Conservation (phyloP, 2,329 filamentous ascomycete species). For the Sarocladiaceae sp. region DNA sequence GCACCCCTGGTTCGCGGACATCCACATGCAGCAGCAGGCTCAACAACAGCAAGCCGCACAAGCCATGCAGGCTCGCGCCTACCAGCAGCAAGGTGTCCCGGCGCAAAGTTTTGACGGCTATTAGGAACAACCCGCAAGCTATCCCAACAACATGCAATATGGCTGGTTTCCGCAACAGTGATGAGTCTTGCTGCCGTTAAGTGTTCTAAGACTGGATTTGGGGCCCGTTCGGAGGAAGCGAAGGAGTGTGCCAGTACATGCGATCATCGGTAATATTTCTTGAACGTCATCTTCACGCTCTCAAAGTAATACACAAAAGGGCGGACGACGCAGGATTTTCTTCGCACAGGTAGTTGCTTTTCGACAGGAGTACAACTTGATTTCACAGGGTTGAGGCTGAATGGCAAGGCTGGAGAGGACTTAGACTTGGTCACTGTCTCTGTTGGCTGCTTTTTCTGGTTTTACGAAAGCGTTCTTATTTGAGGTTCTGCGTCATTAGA, state of each 20-base stretch:
- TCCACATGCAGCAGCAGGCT: slow-evolving; percentile 54
- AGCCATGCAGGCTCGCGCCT: slow-evolving; percentile 26
- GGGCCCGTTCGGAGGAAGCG: too few relatives aligned
- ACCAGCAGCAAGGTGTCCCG: slow-evolving; percentile 32
- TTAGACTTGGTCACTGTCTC: slow-evolving; percentile 1
- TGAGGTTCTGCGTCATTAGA: not conserved
- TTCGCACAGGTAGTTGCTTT: too few relatives aligned
- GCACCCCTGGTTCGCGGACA: slow-evolving; percentile 88
- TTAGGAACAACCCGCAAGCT: slow-evolving; percentile 16
- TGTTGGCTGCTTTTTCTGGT: not conserved
- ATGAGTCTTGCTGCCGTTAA: too few relatives aligned
- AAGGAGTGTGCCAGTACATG: too few relatives aligned
- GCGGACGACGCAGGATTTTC: too few relatives aligned
- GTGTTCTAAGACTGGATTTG: too few relatives aligned
- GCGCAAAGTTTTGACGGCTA: slow-evolving; percentile 33
- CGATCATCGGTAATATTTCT: too few relatives aligned
- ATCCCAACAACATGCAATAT: not conserved
- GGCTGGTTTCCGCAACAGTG: not conserved
- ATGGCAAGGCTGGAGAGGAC: not conserved
- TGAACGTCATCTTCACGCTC: too few relatives aligned
- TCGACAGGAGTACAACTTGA: not conserved
- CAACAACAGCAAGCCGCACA: slow-evolving; percentile 33
- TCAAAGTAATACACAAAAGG: too few relatives aligned
- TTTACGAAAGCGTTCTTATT: not conserved
- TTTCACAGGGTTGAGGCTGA: not conserved